Evolutionary conservation across 2,329 filamentous ascomycete species (phyloP).

Genomic region (Fusarium veterinarium): DNA sequence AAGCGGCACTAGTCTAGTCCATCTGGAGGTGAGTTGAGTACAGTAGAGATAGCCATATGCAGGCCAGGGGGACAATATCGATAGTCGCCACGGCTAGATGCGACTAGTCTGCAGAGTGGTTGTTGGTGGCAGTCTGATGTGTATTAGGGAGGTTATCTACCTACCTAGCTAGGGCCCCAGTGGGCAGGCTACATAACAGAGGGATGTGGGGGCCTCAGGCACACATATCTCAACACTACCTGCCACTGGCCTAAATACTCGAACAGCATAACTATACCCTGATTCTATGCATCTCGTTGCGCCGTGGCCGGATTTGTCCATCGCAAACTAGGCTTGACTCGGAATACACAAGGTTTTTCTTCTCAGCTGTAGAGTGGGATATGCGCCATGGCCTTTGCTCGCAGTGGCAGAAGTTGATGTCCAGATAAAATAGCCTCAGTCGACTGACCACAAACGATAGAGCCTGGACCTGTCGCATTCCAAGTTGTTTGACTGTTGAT

Average conservation of each 20-base stretch:
- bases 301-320: neutral
- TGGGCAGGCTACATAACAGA: too few species aligned
- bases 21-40: neutral
- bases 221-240: neutral
- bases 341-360: neutral
- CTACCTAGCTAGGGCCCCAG: too few species aligned
- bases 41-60: constrained; percentile 14
- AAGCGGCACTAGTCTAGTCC: neutral
- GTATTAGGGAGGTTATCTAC: too few species aligned
- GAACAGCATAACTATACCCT: neutral
- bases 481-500: neutral
- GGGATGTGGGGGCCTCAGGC: too few species aligned
- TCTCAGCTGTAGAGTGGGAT: neutral
- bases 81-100: constrained; percentile 36
- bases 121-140: constrained; percentile 21
- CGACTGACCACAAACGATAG: neutral
- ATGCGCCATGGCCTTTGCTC: neutral
- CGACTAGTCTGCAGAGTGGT: constrained; percentile 22
- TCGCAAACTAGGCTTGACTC: constrained; percentile 1
- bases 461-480: neutral
- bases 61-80: constrained; percentile 18
- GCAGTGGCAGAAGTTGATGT: neutral
- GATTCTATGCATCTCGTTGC: neutral
- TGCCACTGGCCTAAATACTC: constrained; percentile 2
- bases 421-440: neutral